These are phyloP conservation scores for Globisporangium irregulare DNA, from an alignment of 352 stramenopile genomes.

Conservation along the genomic window DNA sequence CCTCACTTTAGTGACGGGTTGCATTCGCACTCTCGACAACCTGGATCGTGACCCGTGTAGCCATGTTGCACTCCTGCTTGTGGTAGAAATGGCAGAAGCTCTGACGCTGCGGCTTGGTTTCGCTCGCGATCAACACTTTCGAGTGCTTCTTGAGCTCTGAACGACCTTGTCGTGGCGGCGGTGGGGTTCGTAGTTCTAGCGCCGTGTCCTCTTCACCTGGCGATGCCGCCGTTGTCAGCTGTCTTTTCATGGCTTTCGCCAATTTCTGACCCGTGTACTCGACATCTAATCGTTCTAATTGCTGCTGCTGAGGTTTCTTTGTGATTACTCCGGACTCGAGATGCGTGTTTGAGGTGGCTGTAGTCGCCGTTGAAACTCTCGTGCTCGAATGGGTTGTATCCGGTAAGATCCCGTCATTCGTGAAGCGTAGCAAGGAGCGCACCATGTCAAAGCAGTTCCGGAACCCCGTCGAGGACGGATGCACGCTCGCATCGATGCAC, in stretches of 20 bases:
- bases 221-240: slow-evolving; percentile 5
- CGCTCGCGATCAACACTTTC: slow-evolving; percentile 53
- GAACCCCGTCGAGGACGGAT: slow-evolving; percentile 34
- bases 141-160: slow-evolving; percentile 46
- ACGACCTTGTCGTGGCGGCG: slow-evolving; percentile 20
- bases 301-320: slow-evolving; percentile 1
- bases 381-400: background rate
- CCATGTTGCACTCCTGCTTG: slow-evolving; percentile 47
- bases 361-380: background rate
- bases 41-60: slow-evolving; percentile 30
- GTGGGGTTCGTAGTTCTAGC: slow-evolving; percentile 22
- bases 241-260: background rate
- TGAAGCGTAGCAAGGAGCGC: slow-evolving; percentile 51
- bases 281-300: slow-evolving; percentile 30
- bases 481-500: slow-evolving; percentile 64
- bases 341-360: background rate
- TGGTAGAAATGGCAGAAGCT: slow-evolving; percentile 71
- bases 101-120: slow-evolving; percentile 31
- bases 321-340: slow-evolving; percentile 5
- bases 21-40: slow-evolving; percentile 10
- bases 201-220: slow-evolving; percentile 19
- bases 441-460: slow-evolving; percentile 65
- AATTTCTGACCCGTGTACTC: slow-evolving; percentile 29
- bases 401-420: slow-evolving; percentile 41
- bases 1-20: slow-evolving; percentile 12